Evolutionary conservation across 805 yeast species (phyloP).

Genomic region (Nakazawaea populi): DNA sequence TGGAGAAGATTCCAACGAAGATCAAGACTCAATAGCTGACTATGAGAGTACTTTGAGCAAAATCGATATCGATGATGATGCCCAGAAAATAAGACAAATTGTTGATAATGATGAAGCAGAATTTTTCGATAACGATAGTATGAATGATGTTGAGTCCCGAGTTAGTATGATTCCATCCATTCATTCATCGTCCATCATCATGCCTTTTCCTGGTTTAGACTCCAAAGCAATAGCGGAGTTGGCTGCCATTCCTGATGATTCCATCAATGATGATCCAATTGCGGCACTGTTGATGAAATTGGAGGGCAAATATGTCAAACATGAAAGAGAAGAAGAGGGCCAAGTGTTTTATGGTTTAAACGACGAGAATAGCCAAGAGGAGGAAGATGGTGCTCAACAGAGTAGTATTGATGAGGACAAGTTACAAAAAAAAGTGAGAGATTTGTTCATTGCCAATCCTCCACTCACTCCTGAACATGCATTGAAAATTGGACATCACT

Average conservation of each 20-base stretch:
- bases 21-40: constrained; percentile 13
- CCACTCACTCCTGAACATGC: constrained; percentile 13
- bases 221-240: constrained; percentile 64
- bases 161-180: constrained; percentile 24
- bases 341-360: constrained; percentile 19
- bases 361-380: constrained; percentile 17
- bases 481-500: constrained; percentile 15
- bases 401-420: constrained; percentile 22
- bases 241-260: constrained; percentile 82
- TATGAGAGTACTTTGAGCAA: constrained; percentile 13
- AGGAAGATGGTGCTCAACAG: background rate
- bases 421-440: constrained; percentile 26
- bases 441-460: constrained; percentile 23
- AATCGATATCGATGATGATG: constrained; percentile 13
- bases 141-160: constrained; percentile 4
- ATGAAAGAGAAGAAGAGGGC: constrained; percentile 5
- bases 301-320: constrained; percentile 52
- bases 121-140: constrained; percentile 16
- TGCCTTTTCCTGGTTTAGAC: constrained; percentile 42
- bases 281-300: constrained; percentile 68
- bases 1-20: constrained; percentile 7
- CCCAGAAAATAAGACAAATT: constrained; percentile 11
- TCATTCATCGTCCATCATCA: constrained; percentile 20
- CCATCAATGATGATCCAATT: constrained; percentile 63
- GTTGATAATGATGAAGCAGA: constrained; percentile 18